Percentiles rank a stretch among this genome's conserved stretches.
These are phyloP conservation scores for Pichia sp. DNA, from an alignment of 1,139 yeast genomes.

Conservation along the genomic window DNA sequence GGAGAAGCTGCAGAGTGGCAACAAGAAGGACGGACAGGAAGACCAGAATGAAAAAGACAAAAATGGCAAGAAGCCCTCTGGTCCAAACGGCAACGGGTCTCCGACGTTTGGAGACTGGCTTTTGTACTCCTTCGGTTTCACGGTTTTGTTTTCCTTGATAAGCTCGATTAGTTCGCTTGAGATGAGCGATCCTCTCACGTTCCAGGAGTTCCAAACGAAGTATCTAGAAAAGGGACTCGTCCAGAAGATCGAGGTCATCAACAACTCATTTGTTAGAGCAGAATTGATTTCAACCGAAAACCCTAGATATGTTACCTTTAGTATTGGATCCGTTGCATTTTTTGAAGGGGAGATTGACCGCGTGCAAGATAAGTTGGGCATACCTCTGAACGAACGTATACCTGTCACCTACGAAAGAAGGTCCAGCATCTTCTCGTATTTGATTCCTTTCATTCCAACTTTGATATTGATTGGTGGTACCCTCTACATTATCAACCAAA, in stretches of 20 bases:
- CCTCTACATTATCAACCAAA: constrained; percentile 51
- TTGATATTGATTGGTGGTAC: constrained; percentile 79
- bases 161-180: constrained; percentile 11
- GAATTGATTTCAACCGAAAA: constrained; percentile 51
- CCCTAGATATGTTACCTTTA: constrained; percentile 48
- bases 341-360: constrained; percentile 80
- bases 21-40: constrained; percentile 1
- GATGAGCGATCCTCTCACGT: constrained; percentile 17
- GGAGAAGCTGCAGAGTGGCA: constrained; percentile 11
- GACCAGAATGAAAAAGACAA: neutral
- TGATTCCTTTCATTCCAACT: constrained; percentile 82
- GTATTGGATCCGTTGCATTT: constrained; percentile 88
- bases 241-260: constrained; percentile 67
- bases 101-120: constrained; percentile 17
- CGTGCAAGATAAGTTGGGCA: constrained; percentile 64
- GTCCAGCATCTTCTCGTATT: constrained; percentile 56
- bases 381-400: constrained; percentile 60
- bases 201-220: constrained; percentile 80
- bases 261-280: constrained; percentile 75
- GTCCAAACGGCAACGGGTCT: neutral
- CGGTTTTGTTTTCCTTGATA: constrained; percentile 16
- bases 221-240: constrained; percentile 84
- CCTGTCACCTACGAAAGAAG: constrained; percentile 80
- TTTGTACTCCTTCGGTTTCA: constrained; percentile 17
- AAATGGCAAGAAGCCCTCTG: neutral